Conservation (phyloP, 768 basidiomycete genomes). For the Clitopilus hobsonii region DNA sequence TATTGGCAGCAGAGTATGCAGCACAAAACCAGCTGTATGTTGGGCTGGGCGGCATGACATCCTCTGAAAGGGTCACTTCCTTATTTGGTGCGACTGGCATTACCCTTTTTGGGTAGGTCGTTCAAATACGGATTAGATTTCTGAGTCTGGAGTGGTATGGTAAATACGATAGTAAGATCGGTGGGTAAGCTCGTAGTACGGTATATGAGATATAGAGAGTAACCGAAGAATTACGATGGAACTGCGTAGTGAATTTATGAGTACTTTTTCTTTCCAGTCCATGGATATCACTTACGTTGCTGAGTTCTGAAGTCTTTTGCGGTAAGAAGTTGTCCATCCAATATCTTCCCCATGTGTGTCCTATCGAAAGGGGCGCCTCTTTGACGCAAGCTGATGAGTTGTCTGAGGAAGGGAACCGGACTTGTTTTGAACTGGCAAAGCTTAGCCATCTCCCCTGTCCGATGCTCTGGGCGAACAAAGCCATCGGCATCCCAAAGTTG, state of each 20-base stretch:
- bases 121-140: no score
- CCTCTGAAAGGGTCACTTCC: no score
- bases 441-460: conserved; percentile 9
- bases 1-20: conserved; percentile 51
- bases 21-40: conserved; percentile 73
- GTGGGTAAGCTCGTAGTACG: no score
- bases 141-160: no score
- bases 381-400: conserved; percentile 28
- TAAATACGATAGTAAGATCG: no score
- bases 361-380: conserved; percentile 30
- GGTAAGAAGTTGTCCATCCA: conserved; percentile 21
- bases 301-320: conserved; percentile 19
- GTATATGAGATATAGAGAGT: no score
- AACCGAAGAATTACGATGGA: no score
- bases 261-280: no score
- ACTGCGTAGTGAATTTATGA: no score
- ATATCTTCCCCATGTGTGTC: conserved; percentile 37
- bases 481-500: conserved; percentile 20
- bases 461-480: conserved; percentile 22
- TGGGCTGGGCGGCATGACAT: conserved; percentile 61
- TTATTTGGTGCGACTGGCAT: no score
- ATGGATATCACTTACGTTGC: neutral
- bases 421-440: conserved; percentile 26
- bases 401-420: conserved; percentile 28
- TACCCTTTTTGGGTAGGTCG: no score